These are phyloP conservation scores for Castanospermum australe DNA, from an alignment of 306 rosid species.

Conservation along the genomic window DNA sequence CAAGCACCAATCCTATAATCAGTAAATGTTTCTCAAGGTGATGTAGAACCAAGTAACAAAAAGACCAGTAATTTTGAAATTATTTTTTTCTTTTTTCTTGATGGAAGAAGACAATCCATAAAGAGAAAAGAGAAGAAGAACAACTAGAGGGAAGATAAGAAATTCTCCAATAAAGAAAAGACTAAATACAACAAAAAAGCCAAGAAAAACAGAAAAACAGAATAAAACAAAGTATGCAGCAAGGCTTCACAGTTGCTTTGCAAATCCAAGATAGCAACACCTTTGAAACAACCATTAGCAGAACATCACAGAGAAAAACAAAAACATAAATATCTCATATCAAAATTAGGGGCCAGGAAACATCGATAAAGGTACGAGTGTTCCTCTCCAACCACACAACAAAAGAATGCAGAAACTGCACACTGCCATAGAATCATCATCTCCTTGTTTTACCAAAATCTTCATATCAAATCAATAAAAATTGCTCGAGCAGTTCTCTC, in stretches of 20 bases:
- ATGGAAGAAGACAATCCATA: no score
- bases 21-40: neutral
- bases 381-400: neutral
- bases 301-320: neutral
- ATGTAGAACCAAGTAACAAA: neutral
- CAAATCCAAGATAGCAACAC: no score
- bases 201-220: no score
- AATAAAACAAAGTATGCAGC: neutral
- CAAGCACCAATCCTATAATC: neutral
- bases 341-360: neutral
- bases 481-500: no score
- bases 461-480: neutral
- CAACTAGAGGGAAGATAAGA: no score
- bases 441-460: neutral
- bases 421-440: neutral
- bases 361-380: neutral
- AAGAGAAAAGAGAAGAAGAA: no score
- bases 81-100: no score
- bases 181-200: neutral
- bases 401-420: neutral
- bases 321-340: neutral
- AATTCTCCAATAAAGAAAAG: no score
- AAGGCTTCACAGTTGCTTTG: no score
- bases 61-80: no score
- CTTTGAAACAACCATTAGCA: no score